A percentile compares a stretch with the other conserved stretches of the same genome.
Evolutionary conservation across 1,284 basidiomycete species (phyloP).

Genomic region (Ustilago shanxiensis): DNA sequence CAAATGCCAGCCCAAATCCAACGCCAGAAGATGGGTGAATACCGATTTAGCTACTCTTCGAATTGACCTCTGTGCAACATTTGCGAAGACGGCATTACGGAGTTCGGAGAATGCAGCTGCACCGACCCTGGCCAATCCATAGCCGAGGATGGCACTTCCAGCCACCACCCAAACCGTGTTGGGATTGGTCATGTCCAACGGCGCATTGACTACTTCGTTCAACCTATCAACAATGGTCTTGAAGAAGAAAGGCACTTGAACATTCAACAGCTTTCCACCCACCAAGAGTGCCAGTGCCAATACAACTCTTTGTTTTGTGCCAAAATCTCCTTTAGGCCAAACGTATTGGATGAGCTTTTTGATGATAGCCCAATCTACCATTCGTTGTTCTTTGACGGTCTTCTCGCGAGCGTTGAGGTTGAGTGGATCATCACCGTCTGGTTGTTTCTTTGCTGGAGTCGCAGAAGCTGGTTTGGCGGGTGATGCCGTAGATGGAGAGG

Average conservation of each 20-base stretch:
- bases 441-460: conserved; percentile 27
- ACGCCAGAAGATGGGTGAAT: conserved; percentile 89
- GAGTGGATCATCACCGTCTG: conserved; percentile 59
- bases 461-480: not conserved
- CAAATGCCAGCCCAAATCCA: conserved; percentile 93
- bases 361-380: conserved; percentile 74
- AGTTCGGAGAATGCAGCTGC: conserved; percentile 91
- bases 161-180: conserved; percentile 91
- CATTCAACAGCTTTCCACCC: conserved; percentile 91
- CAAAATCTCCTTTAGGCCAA: conserved; percentile 74
- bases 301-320: conserved; percentile 79
- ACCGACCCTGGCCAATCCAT: conserved; percentile 89
- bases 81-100: conserved; percentile 95
- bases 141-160: conserved; percentile 89
- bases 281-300: conserved; percentile 85
- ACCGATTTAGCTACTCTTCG: conserved; percentile 92
- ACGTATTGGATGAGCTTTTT: conserved; percentile 74
- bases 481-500: conserved; percentile 7
- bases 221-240: conserved; percentile 90
- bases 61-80: conserved; percentile 92
- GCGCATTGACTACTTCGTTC: conserved; percentile 73
- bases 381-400: conserved; percentile 56
- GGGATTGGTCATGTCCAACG: conserved; percentile 79
- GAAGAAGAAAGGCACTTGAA: conserved; percentile 96
- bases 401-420: conserved; percentile 50